Conservation (phyloP, 345 rosid genomes). For the Chamaenerion angustifolium region DNA sequence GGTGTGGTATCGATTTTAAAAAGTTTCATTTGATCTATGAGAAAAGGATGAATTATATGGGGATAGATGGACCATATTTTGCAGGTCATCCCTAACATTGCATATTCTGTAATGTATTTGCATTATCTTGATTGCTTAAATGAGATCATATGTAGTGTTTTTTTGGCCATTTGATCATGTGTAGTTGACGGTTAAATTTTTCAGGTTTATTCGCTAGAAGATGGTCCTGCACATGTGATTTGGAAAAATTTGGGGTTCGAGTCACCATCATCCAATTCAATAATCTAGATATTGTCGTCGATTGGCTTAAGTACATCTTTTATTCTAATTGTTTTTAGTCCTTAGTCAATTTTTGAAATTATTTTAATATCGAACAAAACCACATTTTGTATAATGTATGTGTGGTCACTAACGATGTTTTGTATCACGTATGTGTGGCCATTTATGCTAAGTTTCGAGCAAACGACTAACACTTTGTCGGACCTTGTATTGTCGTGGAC, state of each 20-base stretch:
- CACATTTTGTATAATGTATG: too few relatives aligned
- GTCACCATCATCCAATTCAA: constrained; percentile 31
- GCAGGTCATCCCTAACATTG: too few relatives aligned
- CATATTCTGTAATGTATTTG: not conserved
- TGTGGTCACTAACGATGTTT: too few relatives aligned
- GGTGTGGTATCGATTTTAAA: constrained; percentile 22
- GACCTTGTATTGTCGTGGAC: too few relatives aligned
- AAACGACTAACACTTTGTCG: too few relatives aligned
- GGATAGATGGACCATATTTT: too few relatives aligned
- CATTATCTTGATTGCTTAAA: not conserved
- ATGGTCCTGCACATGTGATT: constrained; percentile 59
- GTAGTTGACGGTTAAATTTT: constrained; percentile 7
- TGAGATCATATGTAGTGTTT: not conserved
- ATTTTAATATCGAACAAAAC: too few relatives aligned
- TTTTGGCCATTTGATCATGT: too few relatives aligned
- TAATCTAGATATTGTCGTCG: constrained; percentile 30
- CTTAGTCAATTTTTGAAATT: not conserved
- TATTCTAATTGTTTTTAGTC: not conserved
- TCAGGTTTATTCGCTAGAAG: constrained; percentile 75
- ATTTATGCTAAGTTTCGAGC: too few relatives aligned
- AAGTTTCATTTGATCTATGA: too few relatives aligned
- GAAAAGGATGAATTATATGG: too few relatives aligned
- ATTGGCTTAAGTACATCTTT: constrained; percentile 76
- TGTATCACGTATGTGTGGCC: too few relatives aligned
- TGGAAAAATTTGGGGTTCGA: constrained; percentile 56